Evolutionary conservation across 768 basidiomycete species (phyloP), one percentile per base, ranked within the genome.

Genomic region (Termitomyces sp.): DNA sequence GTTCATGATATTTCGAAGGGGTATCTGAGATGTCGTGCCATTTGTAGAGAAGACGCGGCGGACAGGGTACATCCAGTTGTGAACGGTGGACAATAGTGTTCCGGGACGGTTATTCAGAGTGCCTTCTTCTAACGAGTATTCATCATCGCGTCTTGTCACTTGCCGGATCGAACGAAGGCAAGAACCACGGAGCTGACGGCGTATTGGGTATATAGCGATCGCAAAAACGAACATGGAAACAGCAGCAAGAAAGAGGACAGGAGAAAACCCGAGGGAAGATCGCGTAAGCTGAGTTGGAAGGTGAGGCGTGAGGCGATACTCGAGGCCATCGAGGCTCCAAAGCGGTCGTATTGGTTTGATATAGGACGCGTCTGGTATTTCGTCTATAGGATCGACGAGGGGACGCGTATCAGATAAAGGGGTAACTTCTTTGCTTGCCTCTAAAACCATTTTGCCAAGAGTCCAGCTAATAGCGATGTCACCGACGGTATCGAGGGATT

Each of bases 391-490:
- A 63, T 92, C 91, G 27, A 79, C 79, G n/a, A 92, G 68, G 5
- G 88, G 90, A 51, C 73, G 78, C 4, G 73, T 64, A 54, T 76
- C 77, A 13, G 71, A 69, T 18, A 69, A 62, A 43, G 78, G 72
- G 4, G 83, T 81, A 7, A 94, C 83, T 68, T 91, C 90, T 61
- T 90, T 91, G 74, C 92, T 94, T 27, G 97, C 97, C 72, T 98
- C 96, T 27, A 98, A 80, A 0, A 98, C 96, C 95, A 98, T 98
- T 71, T 98, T 98, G 27, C 97, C 97, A 34, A 98, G 79, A 4
- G 97, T 98, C 97, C 97, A 99, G 65, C 86, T 93, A 65, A 99
- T 93, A 44, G 94, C 93, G 39, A 96, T 92, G 66, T 90, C 92
- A 36, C 86, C 88, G 31, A 99, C 89, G n/a, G 85, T 83, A 69